phyloP scores from a whole-genome alignment of 441 rosid genomes.

The Croton laevigatus region DNA sequence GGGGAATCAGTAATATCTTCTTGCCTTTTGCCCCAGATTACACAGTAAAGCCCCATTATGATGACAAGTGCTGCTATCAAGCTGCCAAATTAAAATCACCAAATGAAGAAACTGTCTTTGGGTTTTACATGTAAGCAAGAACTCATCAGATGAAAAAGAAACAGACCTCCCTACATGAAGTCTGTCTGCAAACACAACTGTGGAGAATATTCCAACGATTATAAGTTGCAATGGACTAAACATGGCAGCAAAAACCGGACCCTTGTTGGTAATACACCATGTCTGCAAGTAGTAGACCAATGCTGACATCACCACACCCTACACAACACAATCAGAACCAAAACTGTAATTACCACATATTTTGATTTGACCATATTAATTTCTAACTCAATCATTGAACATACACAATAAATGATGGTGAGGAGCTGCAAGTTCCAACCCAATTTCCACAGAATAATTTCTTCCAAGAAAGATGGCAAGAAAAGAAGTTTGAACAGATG shows the following conservation, averaged over 20 bases:
- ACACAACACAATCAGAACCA: background rate
- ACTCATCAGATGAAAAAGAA: background rate
- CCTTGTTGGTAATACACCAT: conserved; percentile 38
- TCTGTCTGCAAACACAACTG: conserved; percentile 40
- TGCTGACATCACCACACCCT: conserved; percentile 42
- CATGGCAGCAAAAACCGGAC: conserved; percentile 47
- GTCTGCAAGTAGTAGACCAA: conserved; percentile 32
- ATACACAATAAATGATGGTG: conserved; percentile 33
- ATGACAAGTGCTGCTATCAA: conserved; percentile 36
- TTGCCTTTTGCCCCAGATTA: conserved; percentile 38
- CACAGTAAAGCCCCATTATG: conserved; percentile 33
- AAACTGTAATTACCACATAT: no score
- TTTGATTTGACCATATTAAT: no score
- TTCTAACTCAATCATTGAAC: background rate
- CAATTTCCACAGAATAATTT: conserved; percentile 39
- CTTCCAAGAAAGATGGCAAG: conserved; percentile 39
- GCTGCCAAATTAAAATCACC: conserved; percentile 22
- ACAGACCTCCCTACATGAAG: conserved; percentile 43
- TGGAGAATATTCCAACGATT: conserved; percentile 39
- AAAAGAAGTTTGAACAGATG: conserved; percentile 39
- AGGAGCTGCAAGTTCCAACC: conserved; percentile 42
- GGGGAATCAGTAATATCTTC: conserved; percentile 9
- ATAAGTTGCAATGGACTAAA: conserved; percentile 32
- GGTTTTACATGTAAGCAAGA: no score
- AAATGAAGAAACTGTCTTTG: background rate